phyloP scores from a whole-genome alignment of 768 basidiomycete genomes.

The Lactifluus volemus region DNA sequence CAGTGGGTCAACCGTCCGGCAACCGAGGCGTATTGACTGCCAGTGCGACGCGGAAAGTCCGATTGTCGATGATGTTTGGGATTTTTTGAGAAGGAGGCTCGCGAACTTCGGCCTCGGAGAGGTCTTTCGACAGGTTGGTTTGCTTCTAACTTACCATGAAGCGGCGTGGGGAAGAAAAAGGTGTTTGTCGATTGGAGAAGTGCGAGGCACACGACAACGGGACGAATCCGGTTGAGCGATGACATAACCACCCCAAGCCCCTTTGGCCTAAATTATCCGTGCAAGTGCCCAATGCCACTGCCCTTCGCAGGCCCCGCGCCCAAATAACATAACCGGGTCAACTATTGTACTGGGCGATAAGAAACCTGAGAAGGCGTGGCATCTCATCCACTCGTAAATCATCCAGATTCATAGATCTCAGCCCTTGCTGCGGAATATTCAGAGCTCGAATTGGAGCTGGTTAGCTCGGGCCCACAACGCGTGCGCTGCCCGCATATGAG shows the following conservation, averaged over 20 bases:
- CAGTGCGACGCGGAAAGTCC: conserved; percentile 90
- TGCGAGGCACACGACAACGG: background rate
- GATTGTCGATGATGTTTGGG: conserved; percentile 78
- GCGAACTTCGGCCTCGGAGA: conserved; percentile 84
- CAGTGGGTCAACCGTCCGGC: conserved; percentile 70
- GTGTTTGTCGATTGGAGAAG: background rate
- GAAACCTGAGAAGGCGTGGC: too few relatives aligned
- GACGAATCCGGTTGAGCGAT: conserved; percentile 94
- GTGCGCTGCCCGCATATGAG: conserved; percentile 90
- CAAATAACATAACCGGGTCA: background rate
- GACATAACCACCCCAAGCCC: conserved; percentile 97
- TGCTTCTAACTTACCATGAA: conserved; percentile 97
- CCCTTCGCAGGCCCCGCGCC: conserved; percentile 50
- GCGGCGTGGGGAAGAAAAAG: conserved; percentile 39
- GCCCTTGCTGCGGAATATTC: too few relatives aligned
- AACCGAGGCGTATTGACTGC: conserved; percentile 90
- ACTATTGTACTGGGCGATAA: too few relatives aligned
- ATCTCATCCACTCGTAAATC: too few relatives aligned
- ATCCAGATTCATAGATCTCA: too few relatives aligned
- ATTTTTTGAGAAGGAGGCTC: conserved; percentile 70
- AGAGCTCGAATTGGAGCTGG: conserved; percentile 58
- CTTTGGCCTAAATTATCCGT: conserved; percentile 70
- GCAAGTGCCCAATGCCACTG: conserved; percentile 45
- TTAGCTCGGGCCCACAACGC: conserved; percentile 51
- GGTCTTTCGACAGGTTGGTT: conserved; percentile 63